Evolutionary conservation across 2,329 filamentous ascomycete genomes (phyloP).

Genomic region (Chalaropsis thielavioides): DNA sequence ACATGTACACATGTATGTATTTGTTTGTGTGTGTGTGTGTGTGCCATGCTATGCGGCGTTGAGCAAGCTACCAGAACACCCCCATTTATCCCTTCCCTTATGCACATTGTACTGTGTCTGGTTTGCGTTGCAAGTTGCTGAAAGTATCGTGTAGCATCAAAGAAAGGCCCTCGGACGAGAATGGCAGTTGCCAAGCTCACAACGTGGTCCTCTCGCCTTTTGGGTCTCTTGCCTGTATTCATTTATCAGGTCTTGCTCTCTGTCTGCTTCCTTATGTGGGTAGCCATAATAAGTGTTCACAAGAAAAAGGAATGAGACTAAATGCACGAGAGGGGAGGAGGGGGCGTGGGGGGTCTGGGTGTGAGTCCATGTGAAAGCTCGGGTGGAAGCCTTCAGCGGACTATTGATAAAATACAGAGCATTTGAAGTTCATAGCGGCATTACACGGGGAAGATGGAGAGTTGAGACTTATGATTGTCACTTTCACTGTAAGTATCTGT

Average conservation of each 20-base stretch:
- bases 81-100: neutral
- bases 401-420: neutral
- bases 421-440: neutral
- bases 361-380: neutral
- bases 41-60: neutral
- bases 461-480: neutral
- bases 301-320: neutral
- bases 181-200: neutral
- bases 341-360: neutral
- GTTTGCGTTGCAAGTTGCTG: neutral
- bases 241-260: neutral
- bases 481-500: neutral
- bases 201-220: neutral
- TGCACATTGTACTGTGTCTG: neutral
- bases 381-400: neutral
- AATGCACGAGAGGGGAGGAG: neutral
- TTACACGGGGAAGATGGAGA: neutral
- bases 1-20: neutral
- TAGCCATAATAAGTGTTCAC: neutral
- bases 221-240: neutral
- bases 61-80: neutral
- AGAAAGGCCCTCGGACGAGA: slow-evolving; percentile 4
- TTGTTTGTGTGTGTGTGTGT: neutral
- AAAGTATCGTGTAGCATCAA: neutral
- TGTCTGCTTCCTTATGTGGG: neutral